Evolutionary conservation across 352 stramenopile genomes (phyloP).

Genomic region (Pilasporangium apinafurcum): DNA sequence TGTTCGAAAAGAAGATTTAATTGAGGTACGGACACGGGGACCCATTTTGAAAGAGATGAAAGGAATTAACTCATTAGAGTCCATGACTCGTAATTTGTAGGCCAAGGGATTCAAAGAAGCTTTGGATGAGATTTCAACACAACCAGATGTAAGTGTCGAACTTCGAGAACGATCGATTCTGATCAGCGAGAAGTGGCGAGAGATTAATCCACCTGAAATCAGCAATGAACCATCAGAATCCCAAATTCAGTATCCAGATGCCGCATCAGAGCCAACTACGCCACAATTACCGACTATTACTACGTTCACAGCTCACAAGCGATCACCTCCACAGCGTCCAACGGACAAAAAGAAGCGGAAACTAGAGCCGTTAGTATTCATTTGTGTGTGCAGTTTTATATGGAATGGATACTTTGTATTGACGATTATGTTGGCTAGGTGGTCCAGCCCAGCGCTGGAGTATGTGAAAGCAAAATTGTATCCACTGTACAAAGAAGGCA

Average conservation of each 20-base stretch:
- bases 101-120: conserved; percentile 21
- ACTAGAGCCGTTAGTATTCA: conserved; percentile 29
- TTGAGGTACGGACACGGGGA: conserved; percentile 47
- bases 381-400: not conserved
- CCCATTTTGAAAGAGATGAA: too few relatives aligned
- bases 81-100: too few relatives aligned
- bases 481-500: conserved; percentile 61
- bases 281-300: conserved; percentile 30
- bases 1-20: conserved; percentile 54
- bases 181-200: conserved; percentile 28
- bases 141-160: conserved; percentile 23
- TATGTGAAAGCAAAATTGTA: conserved; percentile 82
- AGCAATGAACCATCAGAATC: too few relatives aligned
- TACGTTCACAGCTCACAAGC: conserved; percentile 32
- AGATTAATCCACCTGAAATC: conserved; percentile 44
- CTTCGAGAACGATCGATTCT: conserved; percentile 29
- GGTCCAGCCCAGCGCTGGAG: conserved; percentile 45
- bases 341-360: conserved; percentile 36
- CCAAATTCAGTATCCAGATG: conserved; percentile 8
- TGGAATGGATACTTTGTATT: not conserved
- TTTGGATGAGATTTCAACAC: conserved; percentile 22
- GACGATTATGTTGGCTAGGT: conserved; percentile 17
- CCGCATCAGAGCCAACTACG: not conserved
- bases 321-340: conserved; percentile 10
- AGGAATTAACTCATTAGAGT: too few relatives aligned